These are phyloP conservation scores for Penicillium paneum DNA, from an alignment of 2,329 filamentous ascomycete species.

Conservation along the genomic window DNA sequence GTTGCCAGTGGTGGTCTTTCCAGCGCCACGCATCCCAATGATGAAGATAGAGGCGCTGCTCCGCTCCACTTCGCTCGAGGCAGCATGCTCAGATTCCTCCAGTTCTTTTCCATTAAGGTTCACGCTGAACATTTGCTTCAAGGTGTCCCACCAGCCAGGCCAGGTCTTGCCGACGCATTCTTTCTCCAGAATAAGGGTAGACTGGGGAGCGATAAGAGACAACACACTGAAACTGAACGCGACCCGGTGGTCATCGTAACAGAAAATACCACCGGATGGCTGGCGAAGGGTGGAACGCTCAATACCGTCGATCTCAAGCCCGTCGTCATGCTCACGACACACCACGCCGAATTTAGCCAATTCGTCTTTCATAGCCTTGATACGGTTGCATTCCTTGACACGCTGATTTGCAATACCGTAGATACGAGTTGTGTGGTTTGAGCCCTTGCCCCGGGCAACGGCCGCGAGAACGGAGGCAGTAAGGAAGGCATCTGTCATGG, in stretches of 20 bases:
- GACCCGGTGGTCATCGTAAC: constrained; percentile 96
- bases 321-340: constrained; percentile 86
- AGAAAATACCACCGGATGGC: constrained; percentile 70
- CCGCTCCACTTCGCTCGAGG: constrained; percentile 40
- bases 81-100: constrained; percentile 36
- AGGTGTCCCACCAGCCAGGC: constrained; percentile 96
- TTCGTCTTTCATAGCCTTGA: constrained; percentile 91
- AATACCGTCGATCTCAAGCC: constrained; percentile 67
- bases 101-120: constrained; percentile 71
- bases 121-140: constrained; percentile 74
- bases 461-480: constrained; percentile 91
- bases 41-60: constrained; percentile 73
- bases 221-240: constrained; percentile 98
- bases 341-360: constrained; percentile 87
- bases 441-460: constrained; percentile 68
- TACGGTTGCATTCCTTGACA: constrained; percentile 97
- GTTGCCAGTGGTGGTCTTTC: constrained; percentile 87
- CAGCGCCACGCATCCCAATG: constrained; percentile 95
- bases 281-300: constrained; percentile 51
- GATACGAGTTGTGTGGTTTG: constrained; percentile 69
- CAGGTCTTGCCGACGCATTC: constrained; percentile 97
- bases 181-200: constrained; percentile 78
- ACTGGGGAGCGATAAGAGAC: constrained; percentile 65
- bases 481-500: constrained; percentile 98
- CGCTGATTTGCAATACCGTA: constrained; percentile 95